Percentiles rank a stretch among this genome's conserved stretches.
These are phyloP conservation scores for Talaromyces thailandensis DNA, from an alignment of 495 filamentous ascomycete genomes.

Conservation along the genomic window DNA sequence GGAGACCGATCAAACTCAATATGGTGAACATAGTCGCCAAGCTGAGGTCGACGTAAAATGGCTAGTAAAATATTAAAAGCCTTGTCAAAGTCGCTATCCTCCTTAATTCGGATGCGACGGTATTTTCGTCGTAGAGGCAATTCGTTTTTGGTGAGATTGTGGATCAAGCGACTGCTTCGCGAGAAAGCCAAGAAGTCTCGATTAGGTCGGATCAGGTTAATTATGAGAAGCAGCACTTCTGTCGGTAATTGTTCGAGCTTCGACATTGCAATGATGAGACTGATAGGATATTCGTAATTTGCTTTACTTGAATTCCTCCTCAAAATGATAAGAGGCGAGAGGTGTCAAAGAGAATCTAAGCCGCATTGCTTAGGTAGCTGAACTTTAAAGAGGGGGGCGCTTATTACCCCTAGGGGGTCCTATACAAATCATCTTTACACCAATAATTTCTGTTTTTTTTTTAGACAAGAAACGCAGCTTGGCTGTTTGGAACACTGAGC, in stretches of 20 bases:
- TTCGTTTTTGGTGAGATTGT: conserved; percentile 17
- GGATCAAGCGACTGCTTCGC: conserved; percentile 11
- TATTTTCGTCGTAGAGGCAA: conserved; percentile 10
- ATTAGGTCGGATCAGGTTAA: conserved; percentile 6
- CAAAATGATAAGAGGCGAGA: neutral
- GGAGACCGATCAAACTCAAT: neutral
- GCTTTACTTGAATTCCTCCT: too few relatives aligned
- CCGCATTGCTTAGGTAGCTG: neutral
- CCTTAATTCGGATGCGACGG: conserved; percentile 10
- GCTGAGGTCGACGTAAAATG: conserved; percentile 8
- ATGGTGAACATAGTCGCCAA: conserved; percentile 10
- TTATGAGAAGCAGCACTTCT: neutral
- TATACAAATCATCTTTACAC: neutral
- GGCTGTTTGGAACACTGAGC: neutral
- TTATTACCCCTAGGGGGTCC: neutral
- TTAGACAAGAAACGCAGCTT: neutral
- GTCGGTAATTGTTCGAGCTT: conserved; percentile 27
- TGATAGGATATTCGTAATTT: neutral
- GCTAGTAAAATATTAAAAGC: conserved; percentile 10
- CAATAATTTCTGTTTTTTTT: neutral
- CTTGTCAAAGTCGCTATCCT: conserved; percentile 4
- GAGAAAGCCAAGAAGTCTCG: conserved; percentile 17
- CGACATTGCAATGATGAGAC: neutral
- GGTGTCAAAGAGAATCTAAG: neutral
- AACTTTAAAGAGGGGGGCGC: neutral